Conservation (phyloP, 1,139 yeast species). For the Debaryomyces sp. region DNA sequence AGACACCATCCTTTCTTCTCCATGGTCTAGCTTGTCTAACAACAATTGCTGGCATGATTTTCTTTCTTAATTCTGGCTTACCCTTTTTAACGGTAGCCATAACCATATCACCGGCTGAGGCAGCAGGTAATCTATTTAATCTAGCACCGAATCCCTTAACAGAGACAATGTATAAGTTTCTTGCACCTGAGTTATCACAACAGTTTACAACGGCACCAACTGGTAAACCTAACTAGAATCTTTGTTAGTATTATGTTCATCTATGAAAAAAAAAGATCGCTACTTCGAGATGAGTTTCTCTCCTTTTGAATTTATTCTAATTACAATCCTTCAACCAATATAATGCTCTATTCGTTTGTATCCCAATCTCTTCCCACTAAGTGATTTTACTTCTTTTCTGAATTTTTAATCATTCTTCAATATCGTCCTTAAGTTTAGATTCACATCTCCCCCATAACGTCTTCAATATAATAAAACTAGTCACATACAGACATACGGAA, state of each 20-base stretch:
- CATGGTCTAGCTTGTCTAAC: conserved; percentile 99
- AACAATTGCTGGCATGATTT: conserved; percentile 99
- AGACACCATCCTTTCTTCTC: conserved; percentile 99
- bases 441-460: conserved; percentile 1
- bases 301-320: neutral
- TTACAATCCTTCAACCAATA: neutral
- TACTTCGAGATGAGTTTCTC: conserved; percentile 17
- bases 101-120: conserved; percentile 99
- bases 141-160: conserved; percentile 99
- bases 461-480: neutral
- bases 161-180: conserved; percentile 98
- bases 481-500: conserved; percentile 97
- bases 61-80: conserved; percentile 99
- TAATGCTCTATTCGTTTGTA: neutral
- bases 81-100: conserved; percentile 99
- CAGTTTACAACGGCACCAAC: conserved; percentile 99
- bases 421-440: neutral
- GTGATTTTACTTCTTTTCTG: no score
- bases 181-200: conserved; percentile 99
- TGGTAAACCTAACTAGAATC: conserved; percentile 84
- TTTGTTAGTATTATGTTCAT: conserved; percentile 28
- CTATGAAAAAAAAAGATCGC: conserved; percentile 19
- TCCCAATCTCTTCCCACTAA: neutral
- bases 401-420: neutral
- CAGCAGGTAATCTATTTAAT: conserved; percentile 99